phyloP scores from a whole-genome alignment of 2,329 filamentous ascomycete species.

The Cercospora sp. region DNA sequence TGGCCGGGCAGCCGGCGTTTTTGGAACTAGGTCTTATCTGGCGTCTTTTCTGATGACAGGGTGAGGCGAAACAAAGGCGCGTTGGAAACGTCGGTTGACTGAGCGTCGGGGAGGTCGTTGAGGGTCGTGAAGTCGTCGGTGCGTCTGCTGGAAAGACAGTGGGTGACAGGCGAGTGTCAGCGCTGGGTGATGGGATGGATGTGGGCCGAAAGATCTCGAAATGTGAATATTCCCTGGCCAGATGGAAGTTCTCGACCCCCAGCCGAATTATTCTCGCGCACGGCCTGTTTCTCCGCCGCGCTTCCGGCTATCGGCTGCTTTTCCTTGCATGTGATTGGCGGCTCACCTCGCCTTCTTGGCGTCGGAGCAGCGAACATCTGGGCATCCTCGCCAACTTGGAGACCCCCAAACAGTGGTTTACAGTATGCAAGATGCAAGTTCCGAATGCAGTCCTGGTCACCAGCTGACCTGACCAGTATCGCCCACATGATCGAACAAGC shows the following conservation, averaged over 20 bases:
- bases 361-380: background rate
- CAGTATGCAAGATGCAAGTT: too few relatives aligned
- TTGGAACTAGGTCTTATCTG: background rate
- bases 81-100: background rate
- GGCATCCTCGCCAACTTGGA: background rate
- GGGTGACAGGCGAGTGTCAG: background rate
- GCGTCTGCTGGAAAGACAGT: conserved; percentile 3
- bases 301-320: conserved; percentile 7
- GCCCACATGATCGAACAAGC: too few relatives aligned
- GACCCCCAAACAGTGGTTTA: background rate
- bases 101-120: background rate
- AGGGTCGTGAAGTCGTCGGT: background rate
- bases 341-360: background rate
- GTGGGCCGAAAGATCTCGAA: background rate
- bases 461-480: too few relatives aligned
- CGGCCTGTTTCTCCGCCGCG: conserved; percentile 7
- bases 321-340: background rate
- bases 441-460: too few relatives aligned
- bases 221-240: conserved; percentile 4
- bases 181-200: background rate
- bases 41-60: background rate
- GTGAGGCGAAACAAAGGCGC: conserved; percentile 9
- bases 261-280: conserved; percentile 9
- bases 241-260: background rate
- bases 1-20: background rate